Base-by-base conservation (phyloP, 2,329 filamentous ascomycete genomes). In the Clarireedia hainanense region DNA sequence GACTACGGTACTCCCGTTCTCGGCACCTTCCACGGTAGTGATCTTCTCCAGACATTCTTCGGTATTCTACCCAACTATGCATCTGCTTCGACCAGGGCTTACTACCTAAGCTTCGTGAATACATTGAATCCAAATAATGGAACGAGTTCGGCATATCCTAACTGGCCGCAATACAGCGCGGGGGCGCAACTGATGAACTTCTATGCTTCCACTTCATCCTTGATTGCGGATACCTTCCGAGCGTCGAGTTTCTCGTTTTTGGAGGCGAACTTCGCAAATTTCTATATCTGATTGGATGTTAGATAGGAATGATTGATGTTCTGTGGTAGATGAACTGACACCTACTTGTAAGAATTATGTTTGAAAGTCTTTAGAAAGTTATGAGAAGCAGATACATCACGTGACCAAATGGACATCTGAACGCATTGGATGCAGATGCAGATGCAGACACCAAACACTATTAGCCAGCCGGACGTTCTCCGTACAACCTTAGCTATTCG, bases 1-100 rank as follows among this genome's bases (percentile, higher is more conserved):
- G 71, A 86, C 72, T 82, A 85, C 66, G 84, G 84, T 9, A 85
- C 83, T 0, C 85, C 88, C 0, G 71, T 91, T 48, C 69, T 92
- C 0, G 89, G 89, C 17, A 91, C 88, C 0, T 87, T 89, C 71
- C 89, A 94, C 68, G 85, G 71, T 14, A 81, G 78, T 1, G 88
- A 91, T 62, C 63, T 91, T 1, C 62, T 89, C 3, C 81, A 87
- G 66, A 78, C 88, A 0, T 89, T 89, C 60, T 56, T 62, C 36
- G 65, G 63, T 1, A 55, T 64, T n/a, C 78, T 56, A 0, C 62
- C 64, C 12, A 57, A 62, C 7, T 58, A 59, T 12, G 91, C 84
- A 66, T 79, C 79, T 27, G 68, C 65, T 5, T 76, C 80, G 9
- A 82, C 84, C 46, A 79, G 84, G 56, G 79, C 78, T 1, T 91